Evolutionary conservation across 2,329 filamentous ascomycete species (phyloP).

Genomic region (Hymenoscyphus scutula): DNA sequence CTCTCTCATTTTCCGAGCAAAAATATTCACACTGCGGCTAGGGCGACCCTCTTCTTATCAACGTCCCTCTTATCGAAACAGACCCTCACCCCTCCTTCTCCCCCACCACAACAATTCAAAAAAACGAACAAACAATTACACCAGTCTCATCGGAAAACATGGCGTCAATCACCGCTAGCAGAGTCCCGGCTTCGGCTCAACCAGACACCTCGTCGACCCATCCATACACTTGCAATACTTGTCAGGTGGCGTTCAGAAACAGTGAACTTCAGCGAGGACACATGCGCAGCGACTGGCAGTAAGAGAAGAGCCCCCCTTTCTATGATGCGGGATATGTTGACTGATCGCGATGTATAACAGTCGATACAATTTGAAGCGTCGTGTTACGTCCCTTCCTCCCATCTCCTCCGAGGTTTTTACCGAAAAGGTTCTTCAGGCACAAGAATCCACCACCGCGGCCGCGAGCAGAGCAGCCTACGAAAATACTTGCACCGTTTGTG

Average conservation of each 20-base stretch:
- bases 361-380: slow-evolving; percentile 93
- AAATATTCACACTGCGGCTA: background rate
- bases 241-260: slow-evolving; percentile 92
- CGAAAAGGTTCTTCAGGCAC: slow-evolving; percentile 91
- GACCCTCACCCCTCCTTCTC: background rate
- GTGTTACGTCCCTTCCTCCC: slow-evolving; percentile 84
- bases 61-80: slow-evolving; percentile 11
- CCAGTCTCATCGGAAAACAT: slow-evolving; percentile 37
- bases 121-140: background rate
- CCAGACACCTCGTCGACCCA: slow-evolving; percentile 54
- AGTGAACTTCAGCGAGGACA: slow-evolving; percentile 90
- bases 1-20: background rate
- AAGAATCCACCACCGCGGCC: slow-evolving; percentile 78
- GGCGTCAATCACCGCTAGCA: slow-evolving; percentile 47
- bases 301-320: slow-evolving; percentile 53
- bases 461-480: slow-evolving; percentile 88
- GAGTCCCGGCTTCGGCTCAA: slow-evolving; percentile 30
- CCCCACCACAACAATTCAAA: slow-evolving; percentile 4
- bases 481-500: slow-evolving; percentile 75
- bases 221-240: slow-evolving; percentile 97
- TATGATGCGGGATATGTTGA: background rate
- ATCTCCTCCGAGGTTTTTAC: slow-evolving; percentile 91
- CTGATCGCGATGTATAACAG: slow-evolving; percentile 44
- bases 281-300: slow-evolving; percentile 99
- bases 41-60: slow-evolving; percentile 9